phyloP scores from a whole-genome alignment of 768 basidiomycete species.

The Fomitopsis serialis region DNA sequence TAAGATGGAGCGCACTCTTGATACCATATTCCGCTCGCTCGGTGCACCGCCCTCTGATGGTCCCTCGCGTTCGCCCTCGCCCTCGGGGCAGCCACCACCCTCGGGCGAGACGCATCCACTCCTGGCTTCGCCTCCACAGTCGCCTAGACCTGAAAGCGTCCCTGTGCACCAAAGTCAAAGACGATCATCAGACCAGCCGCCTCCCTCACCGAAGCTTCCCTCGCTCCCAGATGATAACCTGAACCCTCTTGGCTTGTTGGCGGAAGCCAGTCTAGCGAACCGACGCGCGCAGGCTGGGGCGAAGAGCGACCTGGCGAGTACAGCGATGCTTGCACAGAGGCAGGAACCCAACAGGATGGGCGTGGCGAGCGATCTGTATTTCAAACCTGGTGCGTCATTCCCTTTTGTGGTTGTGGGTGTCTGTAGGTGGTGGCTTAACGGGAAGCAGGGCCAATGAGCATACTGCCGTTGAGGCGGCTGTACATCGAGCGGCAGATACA shows the following conservation, averaged over 20 bases:
- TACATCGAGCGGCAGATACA: conserved; percentile 88
- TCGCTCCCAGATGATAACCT: conserved; percentile 88
- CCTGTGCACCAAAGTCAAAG: conserved; percentile 21
- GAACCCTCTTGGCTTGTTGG: conserved; percentile 89
- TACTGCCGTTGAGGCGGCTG: conserved; percentile 73
- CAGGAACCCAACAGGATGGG: conserved; percentile 44
- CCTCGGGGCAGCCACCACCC: conserved; percentile 36
- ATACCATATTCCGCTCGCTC: conserved; percentile 85
- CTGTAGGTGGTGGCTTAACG: neutral
- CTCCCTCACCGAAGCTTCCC: conserved; percentile 80
- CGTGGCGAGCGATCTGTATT: conserved; percentile 83
- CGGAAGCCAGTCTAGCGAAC: conserved; percentile 82
- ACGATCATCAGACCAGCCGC: conserved; percentile 12
- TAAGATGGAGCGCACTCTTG: conserved; percentile 91
- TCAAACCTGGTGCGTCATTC: conserved; percentile 75
- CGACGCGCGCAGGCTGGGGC: conserved; percentile 48
- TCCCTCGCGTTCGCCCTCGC: conserved; percentile 79
- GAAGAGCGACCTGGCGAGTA: conserved; percentile 8
- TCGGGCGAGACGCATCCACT: conserved; percentile 47
- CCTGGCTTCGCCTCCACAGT: conserved; percentile 29
- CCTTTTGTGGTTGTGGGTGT: too few species aligned
- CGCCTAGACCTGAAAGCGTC: conserved; percentile 42
- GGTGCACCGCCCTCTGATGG: conserved; percentile 81
- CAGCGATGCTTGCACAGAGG: conserved; percentile 5
- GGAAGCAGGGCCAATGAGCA: conserved; percentile 75